These are phyloP conservation scores for Babesia bigemina DNA, from an alignment of 169 alveolate genomes.

Conservation along the genomic window DNA sequence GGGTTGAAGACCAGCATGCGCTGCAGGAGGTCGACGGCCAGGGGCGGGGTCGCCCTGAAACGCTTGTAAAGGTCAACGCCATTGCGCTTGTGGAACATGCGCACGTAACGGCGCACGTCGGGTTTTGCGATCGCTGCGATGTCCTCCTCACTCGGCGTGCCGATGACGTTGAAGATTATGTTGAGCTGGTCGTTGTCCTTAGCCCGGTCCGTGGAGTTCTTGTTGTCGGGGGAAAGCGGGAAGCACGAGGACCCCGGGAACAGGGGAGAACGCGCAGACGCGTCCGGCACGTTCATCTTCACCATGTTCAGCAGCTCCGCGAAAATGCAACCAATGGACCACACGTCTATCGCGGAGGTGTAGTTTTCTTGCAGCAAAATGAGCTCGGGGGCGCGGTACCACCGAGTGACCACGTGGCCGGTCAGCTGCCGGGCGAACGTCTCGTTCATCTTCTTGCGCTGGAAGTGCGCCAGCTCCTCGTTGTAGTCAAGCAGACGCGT, in stretches of 20 bases:
- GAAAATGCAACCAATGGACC: constrained; percentile 97
- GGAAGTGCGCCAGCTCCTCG: constrained; percentile 44
- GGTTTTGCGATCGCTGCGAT: constrained; percentile 83
- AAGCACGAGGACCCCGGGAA: constrained; percentile 97
- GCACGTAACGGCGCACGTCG: constrained; percentile 85
- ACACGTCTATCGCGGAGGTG: constrained; percentile 97
- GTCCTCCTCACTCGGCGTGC: constrained; percentile 96
- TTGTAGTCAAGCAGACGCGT: constrained; percentile 31
- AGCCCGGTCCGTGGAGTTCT: constrained; percentile 80
- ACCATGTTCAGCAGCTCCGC: constrained; percentile 94
- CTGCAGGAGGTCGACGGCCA: constrained; percentile 87
- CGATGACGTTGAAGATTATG: constrained; percentile 93
- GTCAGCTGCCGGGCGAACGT: constrained; percentile 91
- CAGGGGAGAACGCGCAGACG: constrained; percentile 93
- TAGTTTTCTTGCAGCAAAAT: constrained; percentile 95
- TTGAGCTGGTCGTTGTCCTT: constrained; percentile 93
- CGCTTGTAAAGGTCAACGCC: constrained; percentile 79
- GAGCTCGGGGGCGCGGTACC: constrained; percentile 99
- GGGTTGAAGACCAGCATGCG: constrained; percentile 93
- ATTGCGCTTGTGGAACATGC: constrained; percentile 78
- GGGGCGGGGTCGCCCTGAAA: constrained; percentile 87
- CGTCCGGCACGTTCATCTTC: constrained; percentile 91
- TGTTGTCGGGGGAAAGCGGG: constrained; percentile 94
- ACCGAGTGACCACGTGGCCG: constrained; percentile 98
- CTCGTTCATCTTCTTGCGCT: constrained; percentile 55